phyloP scores from a whole-genome alignment of 352 stramenopile genomes.

The Pilasporangium apinafurcum region DNA sequence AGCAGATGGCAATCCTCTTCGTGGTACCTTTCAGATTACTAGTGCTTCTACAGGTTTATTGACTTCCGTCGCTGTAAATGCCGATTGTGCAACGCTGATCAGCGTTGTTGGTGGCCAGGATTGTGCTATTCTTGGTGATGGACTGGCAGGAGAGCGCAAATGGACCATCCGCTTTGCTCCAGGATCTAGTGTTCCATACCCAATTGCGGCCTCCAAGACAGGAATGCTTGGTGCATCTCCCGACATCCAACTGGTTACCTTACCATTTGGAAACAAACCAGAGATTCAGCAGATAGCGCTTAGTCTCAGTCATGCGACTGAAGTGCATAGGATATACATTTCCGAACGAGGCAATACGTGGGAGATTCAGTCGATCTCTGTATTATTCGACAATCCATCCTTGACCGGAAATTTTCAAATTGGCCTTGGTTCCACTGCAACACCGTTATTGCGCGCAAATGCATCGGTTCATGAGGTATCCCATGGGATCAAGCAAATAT shows the following conservation, averaged over 20 bases:
- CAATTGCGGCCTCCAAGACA: slow-evolving; percentile 5
- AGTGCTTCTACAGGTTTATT: slow-evolving; percentile 9
- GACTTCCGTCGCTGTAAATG: background rate
- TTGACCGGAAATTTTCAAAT: slow-evolving; percentile 5
- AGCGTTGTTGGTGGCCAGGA: slow-evolving; percentile 7
- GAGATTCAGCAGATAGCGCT: slow-evolving; percentile 20
- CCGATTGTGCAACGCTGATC: slow-evolving; percentile 9
- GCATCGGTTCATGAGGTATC: background rate
- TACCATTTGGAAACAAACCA: background rate
- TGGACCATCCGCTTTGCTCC: slow-evolving; percentile 17
- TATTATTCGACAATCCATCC: slow-evolving; percentile 1
- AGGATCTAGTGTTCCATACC: background rate
- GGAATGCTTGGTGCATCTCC: slow-evolving; percentile 10
- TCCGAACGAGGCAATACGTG: slow-evolving; percentile 13
- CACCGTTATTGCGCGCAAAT: background rate
- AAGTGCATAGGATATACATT: slow-evolving; percentile 16
- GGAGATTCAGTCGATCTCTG: slow-evolving; percentile 17
- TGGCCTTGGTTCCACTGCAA: background rate
- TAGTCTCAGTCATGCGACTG: slow-evolving; percentile 9
- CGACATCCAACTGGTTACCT: slow-evolving; percentile 1
- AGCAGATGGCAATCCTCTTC: slow-evolving; percentile 9
- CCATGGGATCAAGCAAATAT: slow-evolving; percentile 1
- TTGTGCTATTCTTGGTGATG: slow-evolving; percentile 14
- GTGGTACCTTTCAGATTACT: slow-evolving; percentile 18
- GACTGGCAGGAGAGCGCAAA: slow-evolving; percentile 19